Conservation (phyloP, 345 rosid species). For the Odontarrhena argentea region DNA sequence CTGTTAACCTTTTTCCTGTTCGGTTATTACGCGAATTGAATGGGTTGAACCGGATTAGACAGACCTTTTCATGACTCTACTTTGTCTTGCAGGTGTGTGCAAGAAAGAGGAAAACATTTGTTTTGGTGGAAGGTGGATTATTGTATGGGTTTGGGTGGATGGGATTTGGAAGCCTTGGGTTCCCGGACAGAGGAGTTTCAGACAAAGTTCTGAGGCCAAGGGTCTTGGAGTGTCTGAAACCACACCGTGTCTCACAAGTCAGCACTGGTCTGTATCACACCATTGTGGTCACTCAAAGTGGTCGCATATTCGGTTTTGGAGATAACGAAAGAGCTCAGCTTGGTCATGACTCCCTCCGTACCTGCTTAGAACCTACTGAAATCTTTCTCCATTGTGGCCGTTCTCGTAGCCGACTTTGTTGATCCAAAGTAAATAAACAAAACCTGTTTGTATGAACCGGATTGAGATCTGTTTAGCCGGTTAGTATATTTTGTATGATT, state of each 20-base stretch:
- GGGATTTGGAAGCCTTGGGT: slow-evolving; percentile 94
- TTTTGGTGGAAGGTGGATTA: slow-evolving; percentile 70
- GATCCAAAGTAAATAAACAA: slow-evolving; percentile 1
- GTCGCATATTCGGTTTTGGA: slow-evolving; percentile 83
- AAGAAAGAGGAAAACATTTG: slow-evolving; percentile 92
- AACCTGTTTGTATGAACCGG: slow-evolving; percentile 35
- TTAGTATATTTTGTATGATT: slow-evolving; percentile 21
- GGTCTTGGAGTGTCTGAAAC: slow-evolving; percentile 67
- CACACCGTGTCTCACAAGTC: slow-evolving; percentile 74
- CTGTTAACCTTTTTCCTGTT: neutral
- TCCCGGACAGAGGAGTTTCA: slow-evolving; percentile 69
- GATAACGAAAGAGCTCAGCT: slow-evolving; percentile 94
- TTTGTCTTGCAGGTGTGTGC: slow-evolving; percentile 74
- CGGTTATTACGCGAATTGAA: neutral
- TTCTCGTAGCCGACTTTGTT: slow-evolving; percentile 39
- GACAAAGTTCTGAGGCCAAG: slow-evolving; percentile 79
- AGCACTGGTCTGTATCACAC: slow-evolving; percentile 94
- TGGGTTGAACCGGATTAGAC: slow-evolving; percentile 6
- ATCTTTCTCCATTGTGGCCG: slow-evolving; percentile 61
- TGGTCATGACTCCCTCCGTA: slow-evolving; percentile 75
- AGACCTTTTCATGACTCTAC: slow-evolving; percentile 1
- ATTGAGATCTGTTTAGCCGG: neutral
- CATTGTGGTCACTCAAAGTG: slow-evolving; percentile 65
- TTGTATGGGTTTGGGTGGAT: slow-evolving; percentile 89
- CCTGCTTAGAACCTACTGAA: slow-evolving; percentile 81